Evolutionary conservation across 768 basidiomycete genomes (phyloP).

Genomic region (Russula vinacea): DNA sequence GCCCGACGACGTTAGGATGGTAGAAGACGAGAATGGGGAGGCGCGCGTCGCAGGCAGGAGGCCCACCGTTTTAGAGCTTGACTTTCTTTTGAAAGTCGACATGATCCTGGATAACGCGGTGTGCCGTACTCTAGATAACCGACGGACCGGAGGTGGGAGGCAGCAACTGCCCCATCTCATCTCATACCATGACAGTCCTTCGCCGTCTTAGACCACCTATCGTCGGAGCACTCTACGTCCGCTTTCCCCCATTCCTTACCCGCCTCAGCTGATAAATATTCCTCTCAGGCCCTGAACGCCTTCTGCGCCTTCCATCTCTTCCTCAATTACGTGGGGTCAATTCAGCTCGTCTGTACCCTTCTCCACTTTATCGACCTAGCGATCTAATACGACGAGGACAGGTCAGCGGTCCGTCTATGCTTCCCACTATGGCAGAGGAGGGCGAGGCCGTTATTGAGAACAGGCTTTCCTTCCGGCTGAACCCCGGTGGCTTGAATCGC

Average conservation of each 20-base stretch:
- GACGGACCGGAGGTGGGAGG: neutral
- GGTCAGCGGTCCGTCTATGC: slow-evolving; percentile 78
- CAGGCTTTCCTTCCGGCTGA: slow-evolving; percentile 51
- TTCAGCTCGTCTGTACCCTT: slow-evolving; percentile 45
- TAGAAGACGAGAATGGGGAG: slow-evolving; percentile 55
- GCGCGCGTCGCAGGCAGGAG: slow-evolving; percentile 53
- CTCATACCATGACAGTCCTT: slow-evolving; percentile 13
- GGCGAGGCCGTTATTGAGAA: slow-evolving; percentile 68
- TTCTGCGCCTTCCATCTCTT: slow-evolving; percentile 61
- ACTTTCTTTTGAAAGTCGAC: slow-evolving; percentile 80
- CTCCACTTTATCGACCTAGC: slow-evolving; percentile 6
- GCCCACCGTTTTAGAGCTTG: slow-evolving; percentile 43
- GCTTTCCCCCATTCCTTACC: neutral
- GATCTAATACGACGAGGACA: slow-evolving; percentile 33
- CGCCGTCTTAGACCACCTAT: slow-evolving; percentile 20
- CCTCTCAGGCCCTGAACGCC: slow-evolving; percentile 43
- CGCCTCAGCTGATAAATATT: slow-evolving; percentile 39
- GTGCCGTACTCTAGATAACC: neutral
- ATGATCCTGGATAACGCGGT: slow-evolving; percentile 37
- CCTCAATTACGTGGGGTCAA: slow-evolving; percentile 55
- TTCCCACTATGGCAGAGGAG: slow-evolving; percentile 60
- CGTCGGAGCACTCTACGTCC: slow-evolving; percentile 24
- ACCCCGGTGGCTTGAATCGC: slow-evolving; percentile 51
- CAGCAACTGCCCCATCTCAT: neutral
- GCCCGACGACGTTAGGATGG: slow-evolving; percentile 73